Evolutionary conservation across 176 grass and related monocot species (phyloP).

Genomic region (Chloris gayana): DNA sequence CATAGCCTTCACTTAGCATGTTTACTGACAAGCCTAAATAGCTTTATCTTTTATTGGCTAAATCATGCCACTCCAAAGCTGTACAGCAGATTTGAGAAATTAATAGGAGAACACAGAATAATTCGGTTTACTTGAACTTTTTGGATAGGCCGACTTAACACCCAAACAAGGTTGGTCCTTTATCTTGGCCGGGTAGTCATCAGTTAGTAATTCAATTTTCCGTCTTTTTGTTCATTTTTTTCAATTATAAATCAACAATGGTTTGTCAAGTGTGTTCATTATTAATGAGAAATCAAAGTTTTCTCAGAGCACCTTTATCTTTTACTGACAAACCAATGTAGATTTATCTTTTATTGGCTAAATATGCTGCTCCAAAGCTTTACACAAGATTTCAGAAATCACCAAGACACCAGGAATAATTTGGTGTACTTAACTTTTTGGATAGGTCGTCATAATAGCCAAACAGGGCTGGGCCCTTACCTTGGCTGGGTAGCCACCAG

Average conservation of each 20-base stretch:
- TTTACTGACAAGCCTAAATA: background rate
- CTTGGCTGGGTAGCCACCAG: no score
- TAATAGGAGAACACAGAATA: background rate
- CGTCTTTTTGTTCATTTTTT: background rate
- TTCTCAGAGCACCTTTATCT: background rate
- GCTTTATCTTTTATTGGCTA: slow-evolving; percentile 6
- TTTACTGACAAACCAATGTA: no score
- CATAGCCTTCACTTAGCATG: background rate
- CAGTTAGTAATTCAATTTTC: slow-evolving; percentile 16
- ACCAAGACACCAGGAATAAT: no score
- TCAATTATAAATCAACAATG: slow-evolving; percentile 26
- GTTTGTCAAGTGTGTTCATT: background rate
- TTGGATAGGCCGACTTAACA: background rate
- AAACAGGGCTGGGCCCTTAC: no score
- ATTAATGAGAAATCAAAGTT: slow-evolving; percentile 1
- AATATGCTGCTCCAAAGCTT: no score
- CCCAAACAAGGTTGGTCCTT: background rate
- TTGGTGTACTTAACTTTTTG: no score
- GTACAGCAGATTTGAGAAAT: background rate
- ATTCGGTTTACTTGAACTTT: slow-evolving; percentile 7
- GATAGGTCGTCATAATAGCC: no score
- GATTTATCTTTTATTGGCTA: no score
- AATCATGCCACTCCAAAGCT: background rate
- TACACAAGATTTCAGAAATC: no score
- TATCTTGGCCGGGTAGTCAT: background rate